phyloP scores from a whole-genome alignment of 78 protist species.

The Pigoraptor vietnamica region DNA sequence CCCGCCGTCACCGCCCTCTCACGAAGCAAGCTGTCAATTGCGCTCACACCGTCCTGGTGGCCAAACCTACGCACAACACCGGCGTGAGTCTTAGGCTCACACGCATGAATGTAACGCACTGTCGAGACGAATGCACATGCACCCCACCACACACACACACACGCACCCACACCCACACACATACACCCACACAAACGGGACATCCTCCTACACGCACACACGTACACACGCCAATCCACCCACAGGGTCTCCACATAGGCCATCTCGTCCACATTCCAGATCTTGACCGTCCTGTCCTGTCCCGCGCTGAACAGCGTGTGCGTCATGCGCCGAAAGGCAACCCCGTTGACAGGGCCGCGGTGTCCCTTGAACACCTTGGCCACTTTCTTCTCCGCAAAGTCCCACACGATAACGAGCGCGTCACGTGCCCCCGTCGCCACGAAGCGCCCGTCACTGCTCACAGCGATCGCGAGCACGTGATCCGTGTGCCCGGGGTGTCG shows the following conservation, averaged over 20 bases:
- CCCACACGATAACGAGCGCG: slow-evolving; percentile 6
- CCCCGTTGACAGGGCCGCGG: neutral
- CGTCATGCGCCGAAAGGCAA: slow-evolving; percentile 17
- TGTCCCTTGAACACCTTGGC: slow-evolving; percentile 20
- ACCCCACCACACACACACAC: neutral
- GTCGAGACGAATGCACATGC: neutral
- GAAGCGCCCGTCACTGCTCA: neutral
- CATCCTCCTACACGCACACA: too few species aligned
- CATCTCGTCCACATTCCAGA: slow-evolving; percentile 45
- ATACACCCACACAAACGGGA: neutral
- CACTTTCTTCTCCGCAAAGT: neutral
- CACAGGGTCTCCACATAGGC: slow-evolving; percentile 38
- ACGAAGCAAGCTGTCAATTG: neutral
- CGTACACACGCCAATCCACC: too few species aligned
- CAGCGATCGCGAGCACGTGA: slow-evolving; percentile 12
- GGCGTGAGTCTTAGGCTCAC: neutral
- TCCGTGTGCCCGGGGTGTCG: neutral
- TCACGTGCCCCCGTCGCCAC: slow-evolving; percentile 26
- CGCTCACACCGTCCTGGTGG: neutral
- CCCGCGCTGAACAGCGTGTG: slow-evolving; percentile 23
- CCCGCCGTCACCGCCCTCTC: neutral
- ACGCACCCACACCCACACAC: neutral
- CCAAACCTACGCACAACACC: too few species aligned
- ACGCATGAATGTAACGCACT: too few species aligned
- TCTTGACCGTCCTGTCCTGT: slow-evolving; percentile 33